Base-by-base conservation (phyloP, 345 rosid genomes). In the Limnanthes douglasii region DNA sequence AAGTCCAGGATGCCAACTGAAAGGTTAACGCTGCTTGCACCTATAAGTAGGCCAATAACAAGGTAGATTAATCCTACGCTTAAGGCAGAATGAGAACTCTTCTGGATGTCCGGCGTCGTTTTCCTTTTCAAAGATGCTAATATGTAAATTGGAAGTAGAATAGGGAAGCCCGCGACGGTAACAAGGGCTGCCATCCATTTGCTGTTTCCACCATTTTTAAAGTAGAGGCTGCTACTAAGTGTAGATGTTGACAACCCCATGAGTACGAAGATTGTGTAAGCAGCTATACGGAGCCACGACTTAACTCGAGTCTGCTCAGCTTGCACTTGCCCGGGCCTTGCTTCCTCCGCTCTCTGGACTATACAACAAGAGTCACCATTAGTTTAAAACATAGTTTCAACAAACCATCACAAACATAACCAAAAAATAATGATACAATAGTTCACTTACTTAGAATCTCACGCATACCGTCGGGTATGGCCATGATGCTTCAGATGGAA, bases 141-240 rank as follows among this genome's bases (percentile, higher is more conserved):
- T 50, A 46, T 44, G 25, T 66, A 60, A 39, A 21, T 61, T 11
- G 77, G 78, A 19, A 77, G 34, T 15, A 69, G 64, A 43, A 73
- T 31, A 5, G 70, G 70, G 53, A 77, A 69, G 46, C 78, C 88
- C 26, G 41, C 41, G 22, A 43, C 45, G 15, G 64, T 75, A 11
- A 57, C 61, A 0, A 69, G 54, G 0, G 78, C 46, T 39, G 60
- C 68, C 41, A 73, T 21, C 76, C 83, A 73, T 51, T 48, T 57
- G 67, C 78, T 67, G 14, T 52, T 64, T 37, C 83, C 75, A 21
- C 88, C 75, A 35, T 70, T 59, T 23, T 59, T 55, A 23, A 31
- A 66, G 68, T 72, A 76, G 2, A 63, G 41, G 37, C 74, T 69
- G n/a, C n/a, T n/a, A n/a, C n/a, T n/a, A n/a, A n/a, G n/a, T n/a